These are phyloP conservation scores for Chaetomidium leptoderma DNA, from an alignment of 495 filamentous ascomycete species.

Conservation along the genomic window DNA sequence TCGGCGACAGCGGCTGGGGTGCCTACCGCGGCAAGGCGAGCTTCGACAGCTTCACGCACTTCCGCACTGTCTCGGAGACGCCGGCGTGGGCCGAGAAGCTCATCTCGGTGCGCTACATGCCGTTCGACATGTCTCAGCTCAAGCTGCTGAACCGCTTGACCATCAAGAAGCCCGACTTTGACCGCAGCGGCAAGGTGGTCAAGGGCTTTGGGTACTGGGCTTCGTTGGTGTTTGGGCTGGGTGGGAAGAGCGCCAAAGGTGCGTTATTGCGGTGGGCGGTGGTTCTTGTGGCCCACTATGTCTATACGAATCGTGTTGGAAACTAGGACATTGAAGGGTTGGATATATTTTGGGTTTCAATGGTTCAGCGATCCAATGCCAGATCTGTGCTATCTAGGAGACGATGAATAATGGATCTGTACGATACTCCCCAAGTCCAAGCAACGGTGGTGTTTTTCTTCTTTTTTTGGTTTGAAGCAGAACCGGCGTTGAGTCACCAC, in stretches of 20 bases:
- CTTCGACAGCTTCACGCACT: conserved; percentile 83
- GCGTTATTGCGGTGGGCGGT: conserved; percentile 47
- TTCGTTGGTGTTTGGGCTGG: conserved; percentile 42
- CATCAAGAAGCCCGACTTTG: conserved; percentile 68
- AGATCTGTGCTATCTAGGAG: conserved; percentile 11
- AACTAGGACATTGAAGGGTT: not conserved
- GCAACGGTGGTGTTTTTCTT: not conserved
- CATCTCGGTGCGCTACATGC: conserved; percentile 75
- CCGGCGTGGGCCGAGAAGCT: conserved; percentile 77
- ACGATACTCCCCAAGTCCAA: no score
- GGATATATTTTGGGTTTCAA: conserved; percentile 5
- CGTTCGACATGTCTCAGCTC: conserved; percentile 54
- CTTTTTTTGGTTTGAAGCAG: not conserved
- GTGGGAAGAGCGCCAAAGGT: conserved; percentile 44
- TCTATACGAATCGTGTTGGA: conserved; percentile 9
- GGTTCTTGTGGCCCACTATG: conserved; percentile 29
- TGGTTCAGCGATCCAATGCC: conserved; percentile 12
- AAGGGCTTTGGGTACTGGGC: conserved; percentile 48
- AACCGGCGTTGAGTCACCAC: no score
- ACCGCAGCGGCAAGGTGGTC: conserved; percentile 64
- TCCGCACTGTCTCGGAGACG: conserved; percentile 67
- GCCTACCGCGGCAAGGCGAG: conserved; percentile 76
- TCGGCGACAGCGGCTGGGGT: conserved; percentile 80
- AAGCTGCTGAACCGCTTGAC: conserved; percentile 54
- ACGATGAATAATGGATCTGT: conserved; percentile 13